Conservation (phyloP, 345 rosid genomes). For the Moringa oleifera region DNA sequence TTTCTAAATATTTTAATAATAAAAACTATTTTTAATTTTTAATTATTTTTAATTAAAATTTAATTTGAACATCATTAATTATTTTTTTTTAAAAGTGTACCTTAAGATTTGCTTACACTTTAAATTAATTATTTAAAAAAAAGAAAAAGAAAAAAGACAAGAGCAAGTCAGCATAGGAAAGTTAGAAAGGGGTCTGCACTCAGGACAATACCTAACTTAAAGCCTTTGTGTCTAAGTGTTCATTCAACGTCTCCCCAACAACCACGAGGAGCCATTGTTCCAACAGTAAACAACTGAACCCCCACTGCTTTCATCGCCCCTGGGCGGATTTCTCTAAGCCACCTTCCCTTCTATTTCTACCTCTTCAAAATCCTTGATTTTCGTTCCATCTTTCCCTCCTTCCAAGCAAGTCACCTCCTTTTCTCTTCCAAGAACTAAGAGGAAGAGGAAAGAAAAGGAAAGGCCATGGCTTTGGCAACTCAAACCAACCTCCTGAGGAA, state of each 20-base stretch:
- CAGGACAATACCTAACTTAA: too few relatives aligned
- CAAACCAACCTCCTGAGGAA: slow-evolving; percentile 34
- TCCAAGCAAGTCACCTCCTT: slow-evolving; percentile 1
- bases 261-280: slow-evolving; percentile 2
- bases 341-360: background rate
- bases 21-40: too few relatives aligned
- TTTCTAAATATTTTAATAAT: too few relatives aligned
- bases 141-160: too few relatives aligned
- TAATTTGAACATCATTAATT: too few relatives aligned
- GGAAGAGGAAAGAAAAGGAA: background rate
- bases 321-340: slow-evolving; percentile 30
- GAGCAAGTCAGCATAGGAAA: too few relatives aligned
- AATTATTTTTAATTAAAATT: too few relatives aligned
- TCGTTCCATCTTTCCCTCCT: slow-evolving; percentile 8
- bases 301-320: slow-evolving; percentile 24
- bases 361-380: background rate
- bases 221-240: too few relatives aligned
- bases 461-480: slow-evolving; percentile 53
- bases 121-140: too few relatives aligned
- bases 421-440: background rate
- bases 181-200: too few relatives aligned
- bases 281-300: background rate
- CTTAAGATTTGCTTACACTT: too few relatives aligned
- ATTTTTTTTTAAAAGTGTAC: too few relatives aligned
- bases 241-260: slow-evolving; percentile 7